phyloP scores from a whole-genome alignment of 371 early-diverging fungal species.

The Saksenaea oblongispora region DNA sequence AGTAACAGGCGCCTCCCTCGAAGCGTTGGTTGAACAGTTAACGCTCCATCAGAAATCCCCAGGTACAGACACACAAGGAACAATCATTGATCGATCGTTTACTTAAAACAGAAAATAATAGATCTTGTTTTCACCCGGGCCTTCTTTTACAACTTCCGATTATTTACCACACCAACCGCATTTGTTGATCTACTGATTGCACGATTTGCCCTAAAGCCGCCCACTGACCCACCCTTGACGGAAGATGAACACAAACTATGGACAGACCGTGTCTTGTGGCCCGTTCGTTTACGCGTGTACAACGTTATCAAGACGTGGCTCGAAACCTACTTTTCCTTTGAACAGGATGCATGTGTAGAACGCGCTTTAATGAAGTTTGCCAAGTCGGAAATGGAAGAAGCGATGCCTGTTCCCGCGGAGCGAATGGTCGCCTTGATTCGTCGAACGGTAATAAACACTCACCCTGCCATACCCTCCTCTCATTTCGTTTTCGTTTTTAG shows the following conservation, averaged over 20 bases:
- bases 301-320: conserved; percentile 93
- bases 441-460: conserved; percentile 27
- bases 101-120: neutral
- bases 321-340: conserved; percentile 74
- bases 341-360: conserved; percentile 56
- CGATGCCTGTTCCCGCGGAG: conserved; percentile 45
- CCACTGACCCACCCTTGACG: conserved; percentile 57
- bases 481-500: conserved; percentile 4
- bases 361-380: conserved; percentile 28
- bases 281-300: conserved; percentile 84
- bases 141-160: conserved; percentile 90
- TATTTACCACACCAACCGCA: conserved; percentile 74
- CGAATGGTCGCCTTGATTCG: conserved; percentile 43
- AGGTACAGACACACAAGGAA: conserved; percentile 20
- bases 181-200: conserved; percentile 69
- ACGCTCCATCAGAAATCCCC: conserved; percentile 79
- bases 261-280: conserved; percentile 82
- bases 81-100: neutral
- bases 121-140: conserved; percentile 80
- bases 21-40: conserved; percentile 84
- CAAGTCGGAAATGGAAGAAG: conserved; percentile 27
- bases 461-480: neutral
- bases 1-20: conserved; percentile 87
- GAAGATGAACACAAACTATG: conserved; percentile 78
- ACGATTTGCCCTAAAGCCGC: conserved; percentile 76